Evolutionary conservation across 352 stramenopile species (phyloP).

Genomic region (Halophytophthora polymorphica): DNA sequence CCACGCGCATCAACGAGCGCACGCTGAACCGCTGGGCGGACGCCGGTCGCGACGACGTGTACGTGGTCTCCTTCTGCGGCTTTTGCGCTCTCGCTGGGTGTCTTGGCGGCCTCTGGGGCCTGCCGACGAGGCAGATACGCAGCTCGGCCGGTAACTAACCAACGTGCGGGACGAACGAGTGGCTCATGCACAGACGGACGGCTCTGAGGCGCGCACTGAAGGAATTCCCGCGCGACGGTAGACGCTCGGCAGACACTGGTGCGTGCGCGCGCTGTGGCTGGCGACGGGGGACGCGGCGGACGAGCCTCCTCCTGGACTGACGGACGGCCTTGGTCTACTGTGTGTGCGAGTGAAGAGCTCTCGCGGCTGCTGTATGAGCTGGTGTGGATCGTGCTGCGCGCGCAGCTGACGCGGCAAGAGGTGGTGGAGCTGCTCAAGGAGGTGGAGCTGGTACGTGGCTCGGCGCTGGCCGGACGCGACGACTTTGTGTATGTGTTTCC

Average conservation of each 20-base stretch:
- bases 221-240: slow-evolving; percentile 23
- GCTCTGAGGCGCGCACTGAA: slow-evolving; percentile 40
- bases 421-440: slow-evolving; percentile 72
- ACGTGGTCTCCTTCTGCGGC: slow-evolving; percentile 20
- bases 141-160: too few relatives aligned
- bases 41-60: slow-evolving; percentile 52
- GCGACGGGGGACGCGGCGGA: too few relatives aligned
- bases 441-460: slow-evolving; percentile 39
- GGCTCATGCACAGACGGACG: slow-evolving; percentile 23
- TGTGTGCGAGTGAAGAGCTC: slow-evolving; percentile 32
- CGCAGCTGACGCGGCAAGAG: slow-evolving; percentile 70
- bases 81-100: background rate
- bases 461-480: background rate
- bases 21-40: slow-evolving; percentile 66
- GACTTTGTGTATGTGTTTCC: too few relatives aligned
- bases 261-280: slow-evolving; percentile 4
- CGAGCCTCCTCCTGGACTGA: too few relatives aligned
- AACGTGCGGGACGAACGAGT: background rate
- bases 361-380: slow-evolving; percentile 77
- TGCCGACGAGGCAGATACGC: too few relatives aligned
- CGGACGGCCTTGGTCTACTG: too few relatives aligned
- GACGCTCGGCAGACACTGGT: slow-evolving; percentile 26
- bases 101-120: background rate
- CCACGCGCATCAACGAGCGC: slow-evolving; percentile 50
- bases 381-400: slow-evolving; percentile 66